phyloP scores from a whole-genome alignment of 495 filamentous ascomycete species.

The Penicillium herquei region DNA sequence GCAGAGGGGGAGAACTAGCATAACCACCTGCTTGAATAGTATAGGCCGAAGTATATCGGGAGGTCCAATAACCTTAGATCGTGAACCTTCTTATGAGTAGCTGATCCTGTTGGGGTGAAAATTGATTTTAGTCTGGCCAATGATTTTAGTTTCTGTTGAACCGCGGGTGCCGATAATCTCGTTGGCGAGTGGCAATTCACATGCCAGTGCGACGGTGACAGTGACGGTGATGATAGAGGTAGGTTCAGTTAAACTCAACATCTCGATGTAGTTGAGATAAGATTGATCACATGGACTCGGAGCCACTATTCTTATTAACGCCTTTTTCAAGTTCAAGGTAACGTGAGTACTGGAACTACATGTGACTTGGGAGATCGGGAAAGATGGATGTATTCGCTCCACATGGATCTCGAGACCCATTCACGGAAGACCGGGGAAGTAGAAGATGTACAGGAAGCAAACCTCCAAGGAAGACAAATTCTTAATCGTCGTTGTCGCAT shows the following conservation, averaged over 20 bases:
- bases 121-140: background rate
- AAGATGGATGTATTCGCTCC: no score
- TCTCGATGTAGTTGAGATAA: slow-evolving; percentile 14
- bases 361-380: background rate
- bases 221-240: background rate
- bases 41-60: slow-evolving; percentile 4
- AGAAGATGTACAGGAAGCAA: no score
- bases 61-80: background rate
- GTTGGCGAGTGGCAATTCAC: slow-evolving; percentile 6
- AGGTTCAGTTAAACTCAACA: background rate
- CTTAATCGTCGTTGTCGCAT: slow-evolving; percentile 2
- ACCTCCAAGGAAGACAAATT: background rate
- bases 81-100: background rate
- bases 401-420: no score
- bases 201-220: no score
- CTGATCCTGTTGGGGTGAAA: background rate
- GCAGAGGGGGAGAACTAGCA: no score
- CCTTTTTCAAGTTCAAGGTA: slow-evolving; percentile 4
- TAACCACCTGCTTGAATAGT: slow-evolving; percentile 12
- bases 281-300: slow-evolving; percentile 18
- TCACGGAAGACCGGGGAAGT: no score
- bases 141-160: background rate
- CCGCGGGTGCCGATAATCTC: slow-evolving; percentile 16
- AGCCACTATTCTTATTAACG: slow-evolving; percentile 14
- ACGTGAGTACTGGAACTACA: slow-evolving; percentile 6